Conservation (phyloP, 495 filamentous ascomycete species). For the Xylaria nigripes region DNA sequence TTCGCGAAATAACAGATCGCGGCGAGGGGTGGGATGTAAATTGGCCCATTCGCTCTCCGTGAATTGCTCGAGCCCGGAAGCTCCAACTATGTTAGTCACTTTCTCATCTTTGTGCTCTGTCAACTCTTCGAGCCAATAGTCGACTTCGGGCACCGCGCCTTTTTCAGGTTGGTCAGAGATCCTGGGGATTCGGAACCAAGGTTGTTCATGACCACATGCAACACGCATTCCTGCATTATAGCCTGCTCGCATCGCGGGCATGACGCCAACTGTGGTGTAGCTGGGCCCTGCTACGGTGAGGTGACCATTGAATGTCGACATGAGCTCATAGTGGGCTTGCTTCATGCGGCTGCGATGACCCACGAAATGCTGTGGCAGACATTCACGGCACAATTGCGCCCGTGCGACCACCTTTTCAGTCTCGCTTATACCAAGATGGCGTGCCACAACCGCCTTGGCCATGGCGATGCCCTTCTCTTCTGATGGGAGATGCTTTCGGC, state of each 20-base stretch:
- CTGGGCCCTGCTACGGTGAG: conserved; percentile 73
- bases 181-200: conserved; percentile 10
- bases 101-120: background rate
- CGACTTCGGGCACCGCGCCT: background rate
- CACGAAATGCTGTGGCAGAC: conserved; percentile 83
- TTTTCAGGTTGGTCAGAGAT: background rate
- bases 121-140: background rate
- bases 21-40: background rate
- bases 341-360: conserved; percentile 62
- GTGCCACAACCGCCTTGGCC: conserved; percentile 56
- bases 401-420: conserved; percentile 40
- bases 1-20: background rate
- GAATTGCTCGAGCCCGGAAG: conserved; percentile 6
- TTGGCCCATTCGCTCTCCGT: background rate
- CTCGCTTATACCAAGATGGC: conserved; percentile 61
- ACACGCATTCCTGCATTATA: conserved; percentile 28
- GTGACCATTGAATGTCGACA: conserved; percentile 48
- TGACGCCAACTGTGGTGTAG: conserved; percentile 46
- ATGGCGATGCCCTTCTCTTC: conserved; percentile 55
- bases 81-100: background rate
- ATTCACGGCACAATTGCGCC: conserved; percentile 60
- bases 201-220: conserved; percentile 15
- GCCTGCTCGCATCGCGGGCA: conserved; percentile 32
- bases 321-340: conserved; percentile 47
- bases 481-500: conserved; percentile 43